Evolutionary conservation across 225 moss, liverwort and hornwort genomes (phyloP).

Genomic region (Polytrichum commune): DNA sequence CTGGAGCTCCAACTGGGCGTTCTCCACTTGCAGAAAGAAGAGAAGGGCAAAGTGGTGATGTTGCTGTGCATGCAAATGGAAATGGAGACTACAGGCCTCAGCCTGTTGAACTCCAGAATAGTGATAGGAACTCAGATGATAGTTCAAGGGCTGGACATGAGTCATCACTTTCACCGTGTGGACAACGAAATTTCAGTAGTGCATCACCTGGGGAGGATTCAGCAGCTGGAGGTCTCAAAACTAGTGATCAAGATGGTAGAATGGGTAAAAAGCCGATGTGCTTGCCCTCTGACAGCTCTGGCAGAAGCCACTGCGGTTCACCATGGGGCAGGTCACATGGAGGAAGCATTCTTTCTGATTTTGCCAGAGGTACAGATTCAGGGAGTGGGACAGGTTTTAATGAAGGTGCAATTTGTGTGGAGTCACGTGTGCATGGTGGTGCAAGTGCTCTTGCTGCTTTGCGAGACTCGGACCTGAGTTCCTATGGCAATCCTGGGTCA

Average conservation of each 20-base stretch:
- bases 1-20: not conserved
- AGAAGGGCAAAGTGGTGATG: not conserved
- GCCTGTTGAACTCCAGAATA: not conserved
- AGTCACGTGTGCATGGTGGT: slow-evolving; percentile 89
- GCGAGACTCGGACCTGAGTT: slow-evolving; percentile 49
- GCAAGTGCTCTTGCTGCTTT: slow-evolving; percentile 78
- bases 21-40: not conserved
- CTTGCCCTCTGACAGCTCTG: slow-evolving; percentile 22
- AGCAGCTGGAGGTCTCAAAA: slow-evolving; percentile 10
- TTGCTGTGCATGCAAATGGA: not conserved
- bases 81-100: slow-evolving; percentile 8
- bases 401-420: slow-evolving; percentile 45
- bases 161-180: slow-evolving; percentile 19
- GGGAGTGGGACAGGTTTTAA: slow-evolving; percentile 37
- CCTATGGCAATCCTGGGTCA: slow-evolving; percentile 31
- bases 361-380: slow-evolving; percentile 34
- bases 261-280: not conserved
- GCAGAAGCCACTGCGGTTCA: slow-evolving; percentile 32
- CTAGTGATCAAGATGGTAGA: not conserved
- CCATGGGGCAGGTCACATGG: slow-evolving; percentile 39
- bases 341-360: slow-evolving; percentile 35
- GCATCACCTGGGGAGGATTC: slow-evolving; percentile 24
- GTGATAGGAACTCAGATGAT: slow-evolving; percentile 34
- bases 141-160: slow-evolving; percentile 39
- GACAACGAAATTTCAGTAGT: slow-evolving; percentile 1